Conservation (phyloP, 176 grass and related monocot genomes). For the Lolium multiflorum region DNA sequence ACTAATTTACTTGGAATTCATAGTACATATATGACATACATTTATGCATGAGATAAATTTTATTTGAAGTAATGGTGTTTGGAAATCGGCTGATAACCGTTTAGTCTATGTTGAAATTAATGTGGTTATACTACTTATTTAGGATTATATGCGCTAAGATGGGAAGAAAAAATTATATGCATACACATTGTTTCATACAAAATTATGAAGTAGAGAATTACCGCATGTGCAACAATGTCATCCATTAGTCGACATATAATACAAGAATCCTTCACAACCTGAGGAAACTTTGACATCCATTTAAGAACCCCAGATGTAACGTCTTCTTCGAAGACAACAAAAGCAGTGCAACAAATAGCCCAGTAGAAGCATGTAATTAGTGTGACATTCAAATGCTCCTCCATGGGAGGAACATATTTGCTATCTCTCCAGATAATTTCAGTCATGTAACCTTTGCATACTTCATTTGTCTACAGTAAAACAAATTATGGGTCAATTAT, state of each 20-base stretch:
- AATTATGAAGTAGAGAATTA: constrained; percentile 11
- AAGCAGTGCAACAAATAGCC: neutral
- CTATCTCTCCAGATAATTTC: constrained; percentile 31
- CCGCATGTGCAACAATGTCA: constrained; percentile 37
- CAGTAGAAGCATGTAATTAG: too few relatives aligned
- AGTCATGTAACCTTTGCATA: constrained; percentile 30
- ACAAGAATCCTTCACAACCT: constrained; percentile 30
- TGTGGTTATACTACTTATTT: too few relatives aligned
- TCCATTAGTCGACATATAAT: constrained; percentile 5
- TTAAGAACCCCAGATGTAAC: constrained; percentile 19
- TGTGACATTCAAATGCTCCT: constrained; percentile 32
- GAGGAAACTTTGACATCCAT: constrained; percentile 25
- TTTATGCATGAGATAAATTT: too few relatives aligned
- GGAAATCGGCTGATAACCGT: too few relatives aligned
- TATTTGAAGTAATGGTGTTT: too few relatives aligned
- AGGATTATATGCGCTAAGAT: too few relatives aligned
- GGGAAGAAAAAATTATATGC: too few relatives aligned
- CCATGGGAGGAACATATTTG: constrained; percentile 10
- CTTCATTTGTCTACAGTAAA: constrained; percentile 10
- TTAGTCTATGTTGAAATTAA: too few relatives aligned
- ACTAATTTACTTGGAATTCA: too few relatives aligned
- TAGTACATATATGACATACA: too few relatives aligned
- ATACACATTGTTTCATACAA: too few relatives aligned
- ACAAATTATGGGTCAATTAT: neutral
- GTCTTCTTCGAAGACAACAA: constrained; percentile 32